Percentiles rank a stretch among this genome's conserved stretches.
Evolutionary conservation across 768 basidiomycete species (phyloP).

Genomic region (Leccinum disarticulatum): DNA sequence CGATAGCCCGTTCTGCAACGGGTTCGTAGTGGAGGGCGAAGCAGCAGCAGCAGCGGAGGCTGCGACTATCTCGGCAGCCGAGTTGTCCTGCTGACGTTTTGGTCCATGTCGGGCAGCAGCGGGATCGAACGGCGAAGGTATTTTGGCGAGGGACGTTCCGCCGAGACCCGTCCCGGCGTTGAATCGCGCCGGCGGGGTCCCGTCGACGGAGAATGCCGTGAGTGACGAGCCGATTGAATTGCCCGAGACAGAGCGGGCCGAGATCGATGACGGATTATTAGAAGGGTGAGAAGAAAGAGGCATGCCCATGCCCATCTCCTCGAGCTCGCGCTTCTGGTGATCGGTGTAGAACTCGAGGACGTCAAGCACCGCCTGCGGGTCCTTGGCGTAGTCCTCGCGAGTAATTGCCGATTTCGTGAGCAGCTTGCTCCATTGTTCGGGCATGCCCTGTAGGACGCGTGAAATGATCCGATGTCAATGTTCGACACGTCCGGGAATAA

Average conservation of each 20-base stretch:
- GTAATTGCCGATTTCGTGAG: slow-evolving; percentile 97
- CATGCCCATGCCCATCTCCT: slow-evolving; percentile 51
- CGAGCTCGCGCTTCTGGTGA: slow-evolving; percentile 92
- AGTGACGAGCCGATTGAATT: slow-evolving; percentile 31
- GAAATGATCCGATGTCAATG: slow-evolving; percentile 1
- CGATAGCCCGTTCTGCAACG: slow-evolving; percentile 38
- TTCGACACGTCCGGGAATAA: not conserved
- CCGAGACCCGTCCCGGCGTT: slow-evolving; percentile 91
- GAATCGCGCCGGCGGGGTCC: slow-evolving; percentile 71
- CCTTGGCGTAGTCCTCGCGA: slow-evolving; percentile 94
- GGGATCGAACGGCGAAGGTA: slow-evolving; percentile 35
- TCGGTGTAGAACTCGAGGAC: slow-evolving; percentile 99
- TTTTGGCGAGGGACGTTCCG: slow-evolving; percentile 53
- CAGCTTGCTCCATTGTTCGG: slow-evolving; percentile 97
- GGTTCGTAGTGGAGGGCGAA: not conserved
- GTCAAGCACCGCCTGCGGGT: slow-evolving; percentile 96
- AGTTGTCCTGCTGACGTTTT: slow-evolving; percentile 52
- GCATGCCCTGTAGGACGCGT: slow-evolving; percentile 69
- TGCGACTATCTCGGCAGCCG: slow-evolving; percentile 34
- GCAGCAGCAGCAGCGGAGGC: not conserved
- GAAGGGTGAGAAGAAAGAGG: slow-evolving; percentile 12
- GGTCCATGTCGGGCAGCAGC: slow-evolving; percentile 32
- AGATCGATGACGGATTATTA: slow-evolving; percentile 33
- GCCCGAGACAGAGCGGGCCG: slow-evolving; percentile 23
- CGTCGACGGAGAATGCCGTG: slow-evolving; percentile 34